Conservation (phyloP, 495 filamentous ascomycete species). For the Penicillium psychrofluorescens region DNA sequence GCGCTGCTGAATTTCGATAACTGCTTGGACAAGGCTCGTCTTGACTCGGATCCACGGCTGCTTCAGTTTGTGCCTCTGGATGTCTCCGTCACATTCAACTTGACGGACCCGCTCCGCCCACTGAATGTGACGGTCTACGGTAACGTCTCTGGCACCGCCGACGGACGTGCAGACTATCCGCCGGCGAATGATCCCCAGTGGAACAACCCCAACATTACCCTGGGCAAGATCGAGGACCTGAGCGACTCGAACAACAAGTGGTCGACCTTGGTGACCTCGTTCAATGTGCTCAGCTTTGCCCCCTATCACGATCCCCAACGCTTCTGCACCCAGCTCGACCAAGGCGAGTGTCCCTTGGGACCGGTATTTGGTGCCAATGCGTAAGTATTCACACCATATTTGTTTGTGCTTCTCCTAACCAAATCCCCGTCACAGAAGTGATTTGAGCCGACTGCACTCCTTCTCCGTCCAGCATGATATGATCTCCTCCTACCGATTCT, state of each 20-base stretch:
- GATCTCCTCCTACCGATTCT: conserved; percentile 73
- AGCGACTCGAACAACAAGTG: conserved; percentile 45
- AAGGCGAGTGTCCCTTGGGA: conserved; percentile 65
- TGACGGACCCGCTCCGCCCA: conserved; percentile 50
- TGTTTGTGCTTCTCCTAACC: background rate
- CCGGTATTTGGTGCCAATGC: conserved; percentile 59
- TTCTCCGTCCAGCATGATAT: conserved; percentile 76
- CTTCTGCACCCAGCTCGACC: conserved; percentile 58
- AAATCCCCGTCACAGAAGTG: conserved; percentile 24
- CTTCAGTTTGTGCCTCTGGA: conserved; percentile 78
- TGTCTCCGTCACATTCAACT: conserved; percentile 67
- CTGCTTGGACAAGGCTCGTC: conserved; percentile 60
- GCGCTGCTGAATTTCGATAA: conserved; percentile 73
- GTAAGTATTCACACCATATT: conserved; percentile 31
- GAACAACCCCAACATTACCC: conserved; percentile 46
- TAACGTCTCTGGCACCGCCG: conserved; percentile 68
- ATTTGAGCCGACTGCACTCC: conserved; percentile 50
- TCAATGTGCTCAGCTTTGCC: conserved; percentile 68
- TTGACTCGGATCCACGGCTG: conserved; percentile 40
- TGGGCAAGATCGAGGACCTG: conserved; percentile 70
- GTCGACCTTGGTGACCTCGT: conserved; percentile 61
- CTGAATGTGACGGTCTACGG: conserved; percentile 81
- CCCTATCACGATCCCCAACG: conserved; percentile 44
- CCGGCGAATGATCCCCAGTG: conserved; percentile 41
- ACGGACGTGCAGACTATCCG: conserved; percentile 40